A percentile compares a stretch with the other conserved stretches of the same genome.
These are phyloP conservation scores for Rhizophlyctis rosea DNA, from an alignment of 192 early-diverging fungal species.

Conservation along the genomic window DNA sequence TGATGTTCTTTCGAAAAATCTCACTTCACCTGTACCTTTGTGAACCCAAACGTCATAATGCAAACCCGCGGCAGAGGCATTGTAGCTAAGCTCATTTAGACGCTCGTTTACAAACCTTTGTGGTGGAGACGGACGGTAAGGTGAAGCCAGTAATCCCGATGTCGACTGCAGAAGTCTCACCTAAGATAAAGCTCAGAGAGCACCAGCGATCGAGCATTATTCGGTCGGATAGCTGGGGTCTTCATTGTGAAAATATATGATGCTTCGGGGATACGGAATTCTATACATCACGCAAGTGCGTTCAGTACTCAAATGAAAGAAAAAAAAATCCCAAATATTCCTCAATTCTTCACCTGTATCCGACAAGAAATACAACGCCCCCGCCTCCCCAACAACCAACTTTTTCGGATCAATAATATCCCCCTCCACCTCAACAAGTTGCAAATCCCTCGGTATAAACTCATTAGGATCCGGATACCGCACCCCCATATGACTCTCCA, in stretches of 20 bases:
- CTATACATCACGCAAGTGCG: background rate
- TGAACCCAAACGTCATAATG: conserved; percentile 25
- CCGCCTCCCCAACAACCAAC: conserved; percentile 7
- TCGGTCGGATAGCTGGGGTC: conserved; percentile 35
- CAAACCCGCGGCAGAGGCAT: conserved; percentile 34
- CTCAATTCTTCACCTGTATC: conserved; percentile 24
- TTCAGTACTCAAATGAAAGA: no score
- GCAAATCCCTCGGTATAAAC: conserved; percentile 31
- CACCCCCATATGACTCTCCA: background rate
- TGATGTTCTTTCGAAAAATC: no score
- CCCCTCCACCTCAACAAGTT: conserved; percentile 3
- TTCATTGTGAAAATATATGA: conserved; percentile 28
- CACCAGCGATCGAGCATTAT: conserved; percentile 17
- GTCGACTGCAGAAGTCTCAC: background rate
- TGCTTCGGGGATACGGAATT: conserved; percentile 34
- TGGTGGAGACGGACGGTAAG: background rate
- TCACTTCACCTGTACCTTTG: conserved; percentile 6
- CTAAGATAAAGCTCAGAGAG: conserved; percentile 28
- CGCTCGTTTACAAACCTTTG: conserved; percentile 33
- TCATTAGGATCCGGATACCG: conserved; percentile 28
- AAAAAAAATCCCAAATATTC: no score
- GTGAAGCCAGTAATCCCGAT: background rate
- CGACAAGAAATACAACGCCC: conserved; percentile 21
- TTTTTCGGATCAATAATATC: conserved; percentile 14
- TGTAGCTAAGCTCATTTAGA: conserved; percentile 33